Evolutionary conservation across 345 rosid genomes (phyloP), one percentile per base, ranked within the genome.

Genomic region (Euphorbia lathyris): DNA sequence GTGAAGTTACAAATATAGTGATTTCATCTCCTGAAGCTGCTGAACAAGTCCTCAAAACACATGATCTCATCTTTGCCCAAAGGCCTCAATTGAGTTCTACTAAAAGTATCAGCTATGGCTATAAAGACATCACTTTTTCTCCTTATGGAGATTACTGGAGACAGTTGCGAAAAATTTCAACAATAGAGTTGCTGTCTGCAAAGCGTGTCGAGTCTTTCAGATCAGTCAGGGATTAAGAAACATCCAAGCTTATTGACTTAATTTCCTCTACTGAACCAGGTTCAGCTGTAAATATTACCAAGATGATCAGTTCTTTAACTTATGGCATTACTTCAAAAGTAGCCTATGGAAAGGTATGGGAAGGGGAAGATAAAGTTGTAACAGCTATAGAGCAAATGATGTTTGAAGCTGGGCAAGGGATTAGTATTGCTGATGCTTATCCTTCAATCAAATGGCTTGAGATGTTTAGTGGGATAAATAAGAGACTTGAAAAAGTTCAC

Each of bases 111-210:
- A 5, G 1, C 22, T 53, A 67, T 19, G 5, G 38, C 25, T 14
- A 9, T 3, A 23, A 25, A 34, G 10, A 67, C 40, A 38, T 67
- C 5, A 30, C 19, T 0, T 67, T 67, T 67, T 23, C 71, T 34
- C 62, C 62, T 0, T 36, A 67, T 7, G 71, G 71, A 20, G 62
- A 23, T 5, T 36, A 67, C 2, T 67, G 51, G 61, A 53, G 71
- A 55, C 71, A 67, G 7, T 2, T 67, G 51, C 30, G 71, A 4
- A 67, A 67, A 1, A 17, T 67, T 6, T 23, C 51, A 5, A 10
- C 25, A 12, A 50, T 34, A 34, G 38, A 67, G 34, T 29, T 67
- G 2, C 32, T 67, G 0, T 52, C 12, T 38, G 34, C 71, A 7
- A 52, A 36, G 7, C 50, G 71, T 1, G 71, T 67, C 1, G 2